Percentiles rank a stretch among this genome's conserved stretches.
Conservation (phyloP, 2,329 filamentous ascomycete species). For the Exophiala viscosa region DNA sequence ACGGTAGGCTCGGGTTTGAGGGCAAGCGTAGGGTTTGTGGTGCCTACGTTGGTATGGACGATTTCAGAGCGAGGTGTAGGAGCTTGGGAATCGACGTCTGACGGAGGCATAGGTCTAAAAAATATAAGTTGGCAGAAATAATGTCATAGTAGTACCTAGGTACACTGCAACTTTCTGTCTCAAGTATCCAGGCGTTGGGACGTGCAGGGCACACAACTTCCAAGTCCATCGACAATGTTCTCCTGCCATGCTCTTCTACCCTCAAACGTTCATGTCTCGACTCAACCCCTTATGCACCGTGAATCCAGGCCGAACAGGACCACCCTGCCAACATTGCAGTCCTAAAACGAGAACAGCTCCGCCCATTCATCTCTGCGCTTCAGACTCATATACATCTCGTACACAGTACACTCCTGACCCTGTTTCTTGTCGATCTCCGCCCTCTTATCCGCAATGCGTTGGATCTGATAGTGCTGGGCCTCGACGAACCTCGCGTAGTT, state of each 20-base stretch:
- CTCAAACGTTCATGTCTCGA: too few relatives aligned
- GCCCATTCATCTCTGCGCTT: slow-evolving; percentile 20
- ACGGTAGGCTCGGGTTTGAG: slow-evolving; percentile 78
- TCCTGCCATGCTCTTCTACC: too few relatives aligned
- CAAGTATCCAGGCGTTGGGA: too few relatives aligned
- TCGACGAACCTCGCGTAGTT: slow-evolving; percentile 19
- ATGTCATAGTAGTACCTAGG: background rate
- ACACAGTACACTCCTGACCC: slow-evolving; percentile 19
- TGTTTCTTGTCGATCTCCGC: slow-evolving; percentile 18
- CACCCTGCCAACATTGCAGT: background rate
- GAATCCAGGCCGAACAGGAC: too few relatives aligned
- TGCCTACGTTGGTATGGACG: slow-evolving; percentile 64
- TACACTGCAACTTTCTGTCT: too few relatives aligned
- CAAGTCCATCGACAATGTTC: too few relatives aligned
- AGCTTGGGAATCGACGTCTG: slow-evolving; percentile 15
- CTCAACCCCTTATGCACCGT: too few relatives aligned
- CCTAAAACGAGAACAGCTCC: slow-evolving; percentile 17
- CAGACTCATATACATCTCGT: slow-evolving; percentile 20
- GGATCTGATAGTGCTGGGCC: slow-evolving; percentile 29
- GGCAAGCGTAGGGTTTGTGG: slow-evolving; percentile 86
- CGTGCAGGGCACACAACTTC: too few relatives aligned
- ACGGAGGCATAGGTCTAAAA: too few relatives aligned
- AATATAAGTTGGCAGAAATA: too few relatives aligned
- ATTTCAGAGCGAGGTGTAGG: slow-evolving; percentile 23
- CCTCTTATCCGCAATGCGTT: slow-evolving; percentile 25